Evolutionary conservation across 306 rosid species (phyloP).

Genomic region (Cucurbita ficifolia): DNA sequence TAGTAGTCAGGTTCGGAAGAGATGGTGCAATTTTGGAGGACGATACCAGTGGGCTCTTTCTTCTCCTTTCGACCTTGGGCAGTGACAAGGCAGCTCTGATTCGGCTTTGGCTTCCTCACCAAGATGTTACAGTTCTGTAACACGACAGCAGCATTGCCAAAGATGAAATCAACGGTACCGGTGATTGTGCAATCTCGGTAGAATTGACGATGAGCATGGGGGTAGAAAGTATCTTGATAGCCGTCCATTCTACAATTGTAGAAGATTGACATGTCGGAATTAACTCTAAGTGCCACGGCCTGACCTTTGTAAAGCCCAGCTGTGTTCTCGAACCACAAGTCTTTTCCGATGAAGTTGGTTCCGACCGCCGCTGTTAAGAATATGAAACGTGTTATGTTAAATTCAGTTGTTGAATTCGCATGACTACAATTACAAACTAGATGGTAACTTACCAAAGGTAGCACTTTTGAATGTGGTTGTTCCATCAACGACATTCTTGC

Average conservation of each 20-base stretch:
- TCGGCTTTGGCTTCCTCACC: constrained; percentile 9
- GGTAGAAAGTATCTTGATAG: constrained; percentile 19
- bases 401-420: too few species aligned
- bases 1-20: constrained; percentile 18
- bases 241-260: constrained; percentile 17
- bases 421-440: too few species aligned
- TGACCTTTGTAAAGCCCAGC: constrained; percentile 16
- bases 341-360: constrained; percentile 23
- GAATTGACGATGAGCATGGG: constrained; percentile 17
- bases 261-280: constrained; percentile 13
- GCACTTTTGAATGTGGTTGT: constrained; percentile 32
- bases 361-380: constrained; percentile 23
- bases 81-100: constrained; percentile 34
- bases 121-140: constrained; percentile 27
- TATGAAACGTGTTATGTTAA: too few species aligned
- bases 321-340: constrained; percentile 20
- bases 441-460: constrained; percentile 33
- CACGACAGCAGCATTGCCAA: background rate
- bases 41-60: constrained; percentile 13
- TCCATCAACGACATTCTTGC: constrained; percentile 21
- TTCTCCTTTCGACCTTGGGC: constrained; percentile 39
- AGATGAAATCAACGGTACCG: constrained; percentile 23
- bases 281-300: constrained; percentile 15
- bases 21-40: constrained; percentile 44
- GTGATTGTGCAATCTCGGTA: constrained; percentile 10